Base-by-base conservation (phyloP, 805 yeast species). In the Komagataella populi region DNA sequence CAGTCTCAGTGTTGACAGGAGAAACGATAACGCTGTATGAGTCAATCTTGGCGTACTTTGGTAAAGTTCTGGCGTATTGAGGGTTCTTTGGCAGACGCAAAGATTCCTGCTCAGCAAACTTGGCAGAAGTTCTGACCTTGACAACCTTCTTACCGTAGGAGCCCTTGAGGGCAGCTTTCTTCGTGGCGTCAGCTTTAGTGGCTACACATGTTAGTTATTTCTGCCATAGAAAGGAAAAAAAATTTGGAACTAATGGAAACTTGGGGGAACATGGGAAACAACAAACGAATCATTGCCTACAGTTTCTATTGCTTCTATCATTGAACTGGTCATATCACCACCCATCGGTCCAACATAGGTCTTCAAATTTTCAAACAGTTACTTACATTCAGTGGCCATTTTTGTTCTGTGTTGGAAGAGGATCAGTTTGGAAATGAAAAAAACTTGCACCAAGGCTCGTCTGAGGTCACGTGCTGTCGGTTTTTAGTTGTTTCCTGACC, bases 161-260 rank as follows among this genome's bases (percentile, higher is more conserved):
- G 77, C 99, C 99, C 80, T 91, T 93, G 71, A 85, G 84, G 76
- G 87, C 97, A 74, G 97, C 93, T 82, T 91, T 93, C 84, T 93
- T 89, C 74, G 99, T 98, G 76, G 87, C 81, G 72, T 88, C 79
- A 78, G 99, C 99, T 81, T 93, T 86, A 62, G 77, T 72, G 63
- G 72, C 74, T 63, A 74, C 73, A 30, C 65, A 65, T 48, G 16
- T 30, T 45, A 18, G 47, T 20, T 57, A 53, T 53, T 68, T 65
- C 63, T 63, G 69, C 20, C 20, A 20, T 63, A 64, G 20, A 51
- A 23, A 18, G 14, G 49, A 23, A 23, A 50, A 24, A 43, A 49
- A 22, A 49, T 18, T 22, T 23, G 46, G 47, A 23, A 20, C n/a
- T 39, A 36, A 36, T 17, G n/a, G 17, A 8, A 43, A 22, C 39